Percentiles rank a stretch among this genome's conserved stretches.
phyloP scores from a whole-genome alignment of 75 land plant genomes.

The Selaginella tamariscina region DNA sequence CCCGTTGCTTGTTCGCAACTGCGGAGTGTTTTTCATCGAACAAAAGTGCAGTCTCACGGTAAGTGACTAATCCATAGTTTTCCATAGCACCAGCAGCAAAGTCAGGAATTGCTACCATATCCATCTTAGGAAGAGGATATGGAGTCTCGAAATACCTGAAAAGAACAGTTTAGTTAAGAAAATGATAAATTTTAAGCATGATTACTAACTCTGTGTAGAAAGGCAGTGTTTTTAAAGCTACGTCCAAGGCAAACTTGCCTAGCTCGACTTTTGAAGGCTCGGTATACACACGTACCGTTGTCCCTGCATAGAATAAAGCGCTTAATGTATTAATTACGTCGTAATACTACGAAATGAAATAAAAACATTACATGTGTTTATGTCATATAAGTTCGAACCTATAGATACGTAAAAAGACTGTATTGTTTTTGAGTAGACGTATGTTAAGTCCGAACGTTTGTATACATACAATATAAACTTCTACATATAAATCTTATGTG shows the following conservation, averaged over 20 bases:
- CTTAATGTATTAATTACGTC: too few species aligned
- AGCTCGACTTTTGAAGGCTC: conserved; percentile 64
- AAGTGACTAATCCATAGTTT: conserved; percentile 94
- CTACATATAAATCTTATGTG: not conserved
- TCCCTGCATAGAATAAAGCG: conserved; percentile 35
- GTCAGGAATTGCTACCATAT: conserved; percentile 96
- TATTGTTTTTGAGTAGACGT: not conserved
- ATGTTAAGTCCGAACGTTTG: not conserved
- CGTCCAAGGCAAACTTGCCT: conserved; percentile 86
- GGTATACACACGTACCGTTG: conserved; percentile 75
- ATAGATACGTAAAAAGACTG: too few species aligned
- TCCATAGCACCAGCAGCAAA: conserved; percentile 99
- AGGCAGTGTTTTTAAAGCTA: conserved; percentile 71
- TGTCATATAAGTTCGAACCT: too few species aligned
- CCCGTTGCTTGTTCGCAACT: conserved; percentile 86
- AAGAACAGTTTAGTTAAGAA: not conserved
- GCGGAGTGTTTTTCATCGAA: conserved; percentile 88
- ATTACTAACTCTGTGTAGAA: conserved; percentile 73
- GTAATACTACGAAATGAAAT: too few species aligned
- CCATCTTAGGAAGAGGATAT: conserved; percentile 84
- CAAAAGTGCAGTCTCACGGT: conserved; percentile 83
- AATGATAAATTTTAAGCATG: conserved; percentile 8
- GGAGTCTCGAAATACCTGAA: conserved; percentile 75
- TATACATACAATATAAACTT: not conserved
- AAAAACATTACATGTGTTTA: too few species aligned